Evolutionary conservation across 2,329 filamentous ascomycete genomes (phyloP), one percentile per base, ranked within the genome.

Genomic region (Sclerotinia nivalis): DNA sequence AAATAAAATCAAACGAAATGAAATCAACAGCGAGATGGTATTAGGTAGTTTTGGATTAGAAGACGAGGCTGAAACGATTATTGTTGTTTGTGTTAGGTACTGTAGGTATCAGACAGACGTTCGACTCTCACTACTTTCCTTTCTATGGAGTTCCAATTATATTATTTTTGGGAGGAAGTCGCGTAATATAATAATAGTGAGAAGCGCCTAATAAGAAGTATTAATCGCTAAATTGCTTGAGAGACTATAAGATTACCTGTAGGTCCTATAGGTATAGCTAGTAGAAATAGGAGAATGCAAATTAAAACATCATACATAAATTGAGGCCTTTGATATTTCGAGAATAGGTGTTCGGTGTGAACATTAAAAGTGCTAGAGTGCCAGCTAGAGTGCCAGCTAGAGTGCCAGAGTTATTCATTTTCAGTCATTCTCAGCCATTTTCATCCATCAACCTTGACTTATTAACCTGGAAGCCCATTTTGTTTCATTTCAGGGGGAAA

Each of bases 1-100:
- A 61, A 45, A 31, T 52, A 13, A 50, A 37, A 50, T n/a, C 9
- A 13, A 4, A 67, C 50, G 25, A 62, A 49, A 31, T 52, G 50
- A 62, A 31, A 22, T 47, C 25, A 28, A 55, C 18, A 9, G 31
- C 2, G 28, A 34, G 10, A 52, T 64, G 22, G 31, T 0, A 34
- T 22, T 43, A 0, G 4, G 12, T 45, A 31, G 28, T 62, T 15
- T 66, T 43, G 18, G 25, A 64, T 20, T 55, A 4, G 34, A 56
- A 65, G 25, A 60, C 25, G 52, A 69, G 66, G 66, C 58, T 69
- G 67, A 69, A 69, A 69, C 15, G 58, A 34, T 45, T 7, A 13
- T 67, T 37, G 18, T 58, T 55, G 50, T 31, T 40, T 22, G 28
- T 13, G 28, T 25, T 13, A 20, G 13, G 13, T 20, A 40, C n/a